Percentiles rank a stretch among this genome's conserved stretches.
Evolutionary conservation across 495 filamentous ascomycete genomes (phyloP).

Genomic region (Penicillium lividum): DNA sequence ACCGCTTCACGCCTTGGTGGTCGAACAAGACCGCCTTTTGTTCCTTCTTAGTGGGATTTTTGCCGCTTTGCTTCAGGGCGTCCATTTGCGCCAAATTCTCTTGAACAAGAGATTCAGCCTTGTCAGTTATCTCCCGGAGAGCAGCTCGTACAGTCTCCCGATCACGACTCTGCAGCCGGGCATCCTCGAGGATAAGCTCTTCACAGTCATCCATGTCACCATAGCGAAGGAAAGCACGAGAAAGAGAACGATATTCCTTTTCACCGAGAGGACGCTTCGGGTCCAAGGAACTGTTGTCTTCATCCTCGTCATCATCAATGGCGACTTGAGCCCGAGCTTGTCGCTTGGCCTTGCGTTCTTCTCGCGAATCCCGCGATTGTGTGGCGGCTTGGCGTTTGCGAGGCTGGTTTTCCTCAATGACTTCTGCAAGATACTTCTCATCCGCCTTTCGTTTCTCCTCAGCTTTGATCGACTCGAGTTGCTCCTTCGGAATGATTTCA

Average conservation of each 20-base stretch:
- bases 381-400: slow-evolving; percentile 75
- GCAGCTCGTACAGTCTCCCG: slow-evolving; percentile 69
- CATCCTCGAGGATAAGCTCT: slow-evolving; percentile 82
- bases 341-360: slow-evolving; percentile 91
- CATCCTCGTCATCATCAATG: slow-evolving; percentile 59
- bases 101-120: slow-evolving; percentile 65
- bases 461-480: slow-evolving; percentile 82
- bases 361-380: slow-evolving; percentile 71
- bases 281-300: slow-evolving; percentile 63
- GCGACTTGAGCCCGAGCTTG: slow-evolving; percentile 73
- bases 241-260: slow-evolving; percentile 88
- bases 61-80: slow-evolving; percentile 62
- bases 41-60: slow-evolving; percentile 90
- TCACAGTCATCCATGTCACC: slow-evolving; percentile 84
- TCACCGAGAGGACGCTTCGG: slow-evolving; percentile 83
- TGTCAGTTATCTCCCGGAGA: slow-evolving; percentile 70
- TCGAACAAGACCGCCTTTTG: slow-evolving; percentile 95
- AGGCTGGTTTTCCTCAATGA: slow-evolving; percentile 83
- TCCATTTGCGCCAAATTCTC: slow-evolving; percentile 65
- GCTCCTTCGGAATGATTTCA: slow-evolving; percentile 93
- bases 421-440: slow-evolving; percentile 75
- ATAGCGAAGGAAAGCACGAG: slow-evolving; percentile 82
- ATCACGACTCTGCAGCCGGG: slow-evolving; percentile 78
- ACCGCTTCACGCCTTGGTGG: slow-evolving; percentile 83
- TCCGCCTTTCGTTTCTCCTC: slow-evolving; percentile 84